Percentiles rank a stretch among this genome's conserved stretches.
phyloP scores from a whole-genome alignment of 2,329 filamentous ascomycete species.

The Aphanoascus verrucosus region DNA sequence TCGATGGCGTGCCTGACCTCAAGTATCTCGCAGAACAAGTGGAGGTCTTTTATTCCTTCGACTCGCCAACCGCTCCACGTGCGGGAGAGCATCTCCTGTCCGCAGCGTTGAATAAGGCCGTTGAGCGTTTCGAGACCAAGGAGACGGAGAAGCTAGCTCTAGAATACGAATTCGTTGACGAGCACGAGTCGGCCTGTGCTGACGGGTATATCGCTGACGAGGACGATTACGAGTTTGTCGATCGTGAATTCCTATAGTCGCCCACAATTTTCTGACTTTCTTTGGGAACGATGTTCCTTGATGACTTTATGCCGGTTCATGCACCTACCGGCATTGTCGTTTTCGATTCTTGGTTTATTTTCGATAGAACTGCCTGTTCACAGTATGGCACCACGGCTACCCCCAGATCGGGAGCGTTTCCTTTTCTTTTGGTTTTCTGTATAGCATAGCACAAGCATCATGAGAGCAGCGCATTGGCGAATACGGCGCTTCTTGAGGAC shows the following conservation, averaged over 20 bases:
- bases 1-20: constrained; percentile 22
- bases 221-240: constrained; percentile 21
- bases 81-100: constrained; percentile 49
- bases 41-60: constrained; percentile 45
- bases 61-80: constrained; percentile 40
- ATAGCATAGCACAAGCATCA: constrained; percentile 17
- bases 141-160: constrained; percentile 52
- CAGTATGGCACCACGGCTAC: constrained; percentile 3
- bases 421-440: constrained; percentile 1
- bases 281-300: background rate
- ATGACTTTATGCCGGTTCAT: background rate
- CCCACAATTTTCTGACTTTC: background rate
- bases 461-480: constrained; percentile 19
- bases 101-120: constrained; percentile 46
- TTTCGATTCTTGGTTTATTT: background rate
- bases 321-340: constrained; percentile 4
- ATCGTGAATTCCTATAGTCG: background rate
- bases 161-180: constrained; percentile 48
- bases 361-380: background rate
- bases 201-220: constrained; percentile 25
- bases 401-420: background rate
- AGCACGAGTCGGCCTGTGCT: constrained; percentile 29
- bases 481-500: constrained; percentile 22
- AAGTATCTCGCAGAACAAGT: constrained; percentile 40
- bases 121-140: constrained; percentile 49